A percentile compares a stretch with the other conserved stretches of the same genome.
Evolutionary conservation across 1,284 basidiomycete genomes (phyloP).

Genomic region (Moniliophthora roreri): DNA sequence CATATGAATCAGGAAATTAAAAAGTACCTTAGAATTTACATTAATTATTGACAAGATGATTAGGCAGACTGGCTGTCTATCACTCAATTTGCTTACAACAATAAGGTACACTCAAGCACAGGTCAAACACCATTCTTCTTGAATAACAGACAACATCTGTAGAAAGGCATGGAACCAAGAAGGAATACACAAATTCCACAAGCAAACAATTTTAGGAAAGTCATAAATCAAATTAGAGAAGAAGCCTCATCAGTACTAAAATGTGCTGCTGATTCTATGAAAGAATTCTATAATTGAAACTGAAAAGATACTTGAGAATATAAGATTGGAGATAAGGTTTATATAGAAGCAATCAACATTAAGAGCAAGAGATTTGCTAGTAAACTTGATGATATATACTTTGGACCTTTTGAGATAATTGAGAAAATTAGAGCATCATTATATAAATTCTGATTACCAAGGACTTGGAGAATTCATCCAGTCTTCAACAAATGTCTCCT

Average conservation of each 20-base stretch:
- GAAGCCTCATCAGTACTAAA: too few relatives aligned
- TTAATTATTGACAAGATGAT: too few relatives aligned
- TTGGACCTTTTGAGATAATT: too few relatives aligned
- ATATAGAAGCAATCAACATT: slow-evolving; percentile 1
- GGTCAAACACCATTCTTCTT: not conserved
- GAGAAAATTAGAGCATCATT: slow-evolving; percentile 15
- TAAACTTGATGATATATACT: too few relatives aligned
- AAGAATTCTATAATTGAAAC: too few relatives aligned
- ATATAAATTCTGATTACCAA: slow-evolving; percentile 12
- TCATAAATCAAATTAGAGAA: too few relatives aligned
- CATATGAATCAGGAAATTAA: too few relatives aligned
- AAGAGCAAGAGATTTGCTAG: not conserved
- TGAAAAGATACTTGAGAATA: not conserved
- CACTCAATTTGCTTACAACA: slow-evolving; percentile 1
- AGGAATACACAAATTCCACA: not conserved
- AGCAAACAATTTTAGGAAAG: not conserved
- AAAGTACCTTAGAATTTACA: too few relatives aligned
- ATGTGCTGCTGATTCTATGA: too few relatives aligned
- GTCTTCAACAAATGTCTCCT: slow-evolving; percentile 19
- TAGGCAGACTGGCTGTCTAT: slow-evolving; percentile 4
- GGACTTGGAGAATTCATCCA: slow-evolving; percentile 18
- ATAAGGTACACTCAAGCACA: slow-evolving; percentile 1
- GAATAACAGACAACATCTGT: not conserved
- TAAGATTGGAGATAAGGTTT: slow-evolving; percentile 4
- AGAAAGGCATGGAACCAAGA: not conserved